Evolutionary conservation across 495 filamentous ascomycete species (phyloP).

Genomic region (Aspergillus coremiiformis): DNA sequence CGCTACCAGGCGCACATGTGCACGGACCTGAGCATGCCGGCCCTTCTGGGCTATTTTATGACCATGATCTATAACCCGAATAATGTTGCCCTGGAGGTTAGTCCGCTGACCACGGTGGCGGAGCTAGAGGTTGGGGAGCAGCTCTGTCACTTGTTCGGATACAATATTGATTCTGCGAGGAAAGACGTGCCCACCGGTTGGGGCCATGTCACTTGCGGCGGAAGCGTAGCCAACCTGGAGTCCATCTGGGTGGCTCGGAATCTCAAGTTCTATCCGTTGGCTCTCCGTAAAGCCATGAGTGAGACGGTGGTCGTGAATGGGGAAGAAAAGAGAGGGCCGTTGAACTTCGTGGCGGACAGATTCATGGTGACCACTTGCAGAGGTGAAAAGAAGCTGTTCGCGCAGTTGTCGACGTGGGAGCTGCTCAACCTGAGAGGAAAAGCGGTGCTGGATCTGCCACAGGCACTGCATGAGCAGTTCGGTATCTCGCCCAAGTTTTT

Average conservation of each 20-base stretch:
- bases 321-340: conserved; percentile 2
- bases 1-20: conserved; percentile 43
- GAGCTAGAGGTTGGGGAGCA: conserved; percentile 39
- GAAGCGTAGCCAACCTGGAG: conserved; percentile 42
- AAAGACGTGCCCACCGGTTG: conserved; percentile 17
- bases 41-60: conserved; percentile 37
- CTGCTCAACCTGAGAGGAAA: conserved; percentile 15
- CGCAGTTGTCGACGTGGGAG: conserved; percentile 34
- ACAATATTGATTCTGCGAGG: conserved; percentile 20
- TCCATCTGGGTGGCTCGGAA: conserved; percentile 42
- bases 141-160: conserved; percentile 40
- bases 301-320: neutral
- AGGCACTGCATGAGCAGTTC: conserved; percentile 29
- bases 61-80: conserved; percentile 46
- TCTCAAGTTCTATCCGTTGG: conserved; percentile 42
- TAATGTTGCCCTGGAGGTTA: conserved; percentile 41
- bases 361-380: conserved; percentile 32
- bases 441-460: conserved; percentile 34
- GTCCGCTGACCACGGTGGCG: conserved; percentile 31
- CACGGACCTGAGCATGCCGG: conserved; percentile 26
- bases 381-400: conserved; percentile 27
- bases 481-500: conserved; percentile 28
- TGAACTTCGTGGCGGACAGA: conserved; percentile 24
- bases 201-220: conserved; percentile 40
- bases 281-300: conserved; percentile 30